Conservation (phyloP, 2,329 filamentous ascomycete species). For the Colletotrichum agaves region DNA sequence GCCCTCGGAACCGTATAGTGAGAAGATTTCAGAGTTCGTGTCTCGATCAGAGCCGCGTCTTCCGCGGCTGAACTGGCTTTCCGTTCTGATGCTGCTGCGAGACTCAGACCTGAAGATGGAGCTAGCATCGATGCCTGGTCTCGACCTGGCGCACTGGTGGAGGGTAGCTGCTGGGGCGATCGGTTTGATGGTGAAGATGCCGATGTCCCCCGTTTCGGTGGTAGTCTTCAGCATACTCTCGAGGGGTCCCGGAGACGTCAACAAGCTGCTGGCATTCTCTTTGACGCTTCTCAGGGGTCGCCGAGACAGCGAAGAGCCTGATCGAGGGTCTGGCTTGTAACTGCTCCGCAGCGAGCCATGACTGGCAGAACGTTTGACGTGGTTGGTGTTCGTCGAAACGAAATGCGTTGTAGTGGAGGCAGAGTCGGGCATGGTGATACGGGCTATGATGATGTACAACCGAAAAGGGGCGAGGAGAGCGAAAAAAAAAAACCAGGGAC, state of each 20-base stretch:
- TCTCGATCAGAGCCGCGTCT: constrained; percentile 62
- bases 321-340: constrained; percentile 44
- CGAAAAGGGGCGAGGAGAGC: background rate
- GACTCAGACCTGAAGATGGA: constrained; percentile 44
- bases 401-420: background rate
- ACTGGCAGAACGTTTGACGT: constrained; percentile 49
- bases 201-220: constrained; percentile 74
- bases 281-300: constrained; percentile 57
- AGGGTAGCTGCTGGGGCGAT: constrained; percentile 48
- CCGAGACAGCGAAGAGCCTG: constrained; percentile 40
- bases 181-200: constrained; percentile 66
- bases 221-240: constrained; percentile 74
- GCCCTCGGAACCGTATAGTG: constrained; percentile 64
- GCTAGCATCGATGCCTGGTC: constrained; percentile 44
- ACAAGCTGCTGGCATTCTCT: constrained; percentile 53
- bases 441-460: constrained; percentile 23
- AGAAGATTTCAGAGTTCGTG: constrained; percentile 65
- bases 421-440: constrained; percentile 18
- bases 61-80: constrained; percentile 54
- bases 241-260: constrained; percentile 64
- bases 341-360: constrained; percentile 52
- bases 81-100: constrained; percentile 46
- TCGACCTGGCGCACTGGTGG: constrained; percentile 44
- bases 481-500: background rate
- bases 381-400: constrained; percentile 45